Evolutionary conservation across 805 yeast genomes (phyloP).

Genomic region (Saturnispora halmiae): DNA sequence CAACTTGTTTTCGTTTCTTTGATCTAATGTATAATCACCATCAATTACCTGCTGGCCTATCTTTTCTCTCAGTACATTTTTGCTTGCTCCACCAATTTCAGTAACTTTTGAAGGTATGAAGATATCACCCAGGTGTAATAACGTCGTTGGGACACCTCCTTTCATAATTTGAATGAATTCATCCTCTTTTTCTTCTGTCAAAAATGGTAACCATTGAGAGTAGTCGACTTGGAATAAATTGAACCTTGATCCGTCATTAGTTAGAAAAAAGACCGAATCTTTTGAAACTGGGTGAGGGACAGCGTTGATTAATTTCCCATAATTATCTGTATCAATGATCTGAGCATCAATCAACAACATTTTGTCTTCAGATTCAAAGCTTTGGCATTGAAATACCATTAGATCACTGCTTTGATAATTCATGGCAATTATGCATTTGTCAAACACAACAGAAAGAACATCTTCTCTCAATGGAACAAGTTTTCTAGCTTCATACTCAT

Average conservation of each 20-base stretch:
- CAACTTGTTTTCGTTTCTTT: conserved; percentile 16
- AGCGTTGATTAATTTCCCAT: conserved; percentile 13
- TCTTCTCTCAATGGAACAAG: conserved; percentile 22
- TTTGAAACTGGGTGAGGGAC: conserved; percentile 17
- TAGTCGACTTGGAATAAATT: conserved; percentile 23
- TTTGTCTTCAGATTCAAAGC: conserved; percentile 6
- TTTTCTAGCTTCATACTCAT: conserved; percentile 34
- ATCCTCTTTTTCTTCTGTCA: conserved; percentile 16
- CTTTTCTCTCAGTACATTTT: neutral
- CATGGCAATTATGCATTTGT: conserved; percentile 18
- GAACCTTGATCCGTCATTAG: conserved; percentile 14
- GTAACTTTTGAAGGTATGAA: conserved; percentile 7
- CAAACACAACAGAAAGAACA: conserved; percentile 18
- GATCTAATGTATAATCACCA: neutral
- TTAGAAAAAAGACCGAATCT: conserved; percentile 17
- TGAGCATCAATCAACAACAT: conserved; percentile 13
- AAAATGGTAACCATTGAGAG: conserved; percentile 20
- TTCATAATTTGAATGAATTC: conserved; percentile 14
- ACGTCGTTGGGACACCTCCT: conserved; percentile 18
- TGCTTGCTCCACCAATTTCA: conserved; percentile 1
- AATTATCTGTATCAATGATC: conserved; percentile 5
- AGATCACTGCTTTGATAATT: conserved; percentile 18
- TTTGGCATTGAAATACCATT: conserved; percentile 22
- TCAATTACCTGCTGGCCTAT: neutral
- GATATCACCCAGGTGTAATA: conserved; percentile 16